Evolutionary conservation across 2,329 filamentous ascomycete species (phyloP), one percentile per base, ranked within the genome.

Genomic region (Aspergillus sp.): DNA sequence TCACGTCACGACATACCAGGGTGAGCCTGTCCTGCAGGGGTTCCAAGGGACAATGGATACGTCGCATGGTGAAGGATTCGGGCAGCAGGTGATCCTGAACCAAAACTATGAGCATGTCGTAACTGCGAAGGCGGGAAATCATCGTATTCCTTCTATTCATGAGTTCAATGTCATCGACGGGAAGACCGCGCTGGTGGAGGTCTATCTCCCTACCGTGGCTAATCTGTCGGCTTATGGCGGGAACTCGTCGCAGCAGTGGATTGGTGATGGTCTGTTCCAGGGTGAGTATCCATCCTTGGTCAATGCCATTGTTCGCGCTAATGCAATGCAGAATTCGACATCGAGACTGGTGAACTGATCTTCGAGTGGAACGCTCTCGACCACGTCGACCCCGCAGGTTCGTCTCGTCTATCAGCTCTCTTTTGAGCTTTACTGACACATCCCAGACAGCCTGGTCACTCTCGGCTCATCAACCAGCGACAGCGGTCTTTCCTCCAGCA

Each of bases 291-390:
- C 6, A 80, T 78, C 62, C 23, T 8, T 3, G 62, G 4, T 36
- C 32, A 36, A 36, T 13, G 10, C 11, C 11, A 1, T 13, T 13
- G 10, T 44, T 21, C 21, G 2, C 3, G 13, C 57, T 54, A 41
- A 59, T 25, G 3, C 5, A 10, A 11, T n/a, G 3, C 44, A 75
- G 73, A 75, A 60, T 58, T 75, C 38, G 80, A 86, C 58, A 82
- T 85, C 44, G 76, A 81, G 23, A 86, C 82, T 2, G 83, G 84
- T 2, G 75, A 81, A 42, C 70, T 87, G 3, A 62, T 86, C 10
- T 87, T 87, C 63, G 84, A 87, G 64, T 87, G 85, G 85, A 79
- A 78, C 30, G 83, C 81, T 63, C 72, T 86, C 8, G 83, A 86
- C 59, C 82, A 86, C 69, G 76, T 85, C n/a, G 75, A 78, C 47